These are phyloP conservation scores for Akanthomyces dipterigenus DNA, from an alignment of 2,329 filamentous ascomycete genomes.

Conservation along the genomic window DNA sequence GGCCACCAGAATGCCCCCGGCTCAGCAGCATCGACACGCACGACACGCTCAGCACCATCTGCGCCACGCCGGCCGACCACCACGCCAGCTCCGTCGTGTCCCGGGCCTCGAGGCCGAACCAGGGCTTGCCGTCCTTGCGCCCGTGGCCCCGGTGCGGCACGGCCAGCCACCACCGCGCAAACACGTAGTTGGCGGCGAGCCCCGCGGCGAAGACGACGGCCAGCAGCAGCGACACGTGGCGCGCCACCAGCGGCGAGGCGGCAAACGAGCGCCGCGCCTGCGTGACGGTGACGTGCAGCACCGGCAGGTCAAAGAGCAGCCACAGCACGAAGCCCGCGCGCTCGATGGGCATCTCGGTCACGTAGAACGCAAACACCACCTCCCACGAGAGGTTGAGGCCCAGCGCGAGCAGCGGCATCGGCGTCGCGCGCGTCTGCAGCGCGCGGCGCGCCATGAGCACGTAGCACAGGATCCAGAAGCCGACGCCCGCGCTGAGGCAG, in stretches of 20 bases:
- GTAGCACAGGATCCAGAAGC: slow-evolving; percentile 38
- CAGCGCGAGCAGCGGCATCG: slow-evolving; percentile 42
- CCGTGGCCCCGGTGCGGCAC: slow-evolving; percentile 33
- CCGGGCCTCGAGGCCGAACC: slow-evolving; percentile 30
- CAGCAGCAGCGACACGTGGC: slow-evolving; percentile 33
- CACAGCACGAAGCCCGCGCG: slow-evolving; percentile 38
- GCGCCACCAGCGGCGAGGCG: slow-evolving; percentile 32
- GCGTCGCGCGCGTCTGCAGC: slow-evolving; percentile 39
- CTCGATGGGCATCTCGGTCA: slow-evolving; percentile 38
- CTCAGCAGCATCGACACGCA: slow-evolving; percentile 38
- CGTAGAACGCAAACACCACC: slow-evolving; percentile 40
- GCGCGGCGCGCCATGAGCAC: slow-evolving; percentile 40
- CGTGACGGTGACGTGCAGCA: slow-evolving; percentile 40
- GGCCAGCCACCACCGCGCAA: slow-evolving; percentile 42
- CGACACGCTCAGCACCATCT: slow-evolving; percentile 33
- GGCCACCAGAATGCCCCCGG: slow-evolving; percentile 41
- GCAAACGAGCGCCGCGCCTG: slow-evolving; percentile 38
- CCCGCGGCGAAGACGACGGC: slow-evolving; percentile 29
- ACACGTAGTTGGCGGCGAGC: slow-evolving; percentile 32
- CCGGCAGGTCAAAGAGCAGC: slow-evolving; percentile 41
- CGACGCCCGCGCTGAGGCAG: slow-evolving; percentile 30
- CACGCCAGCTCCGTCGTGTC: slow-evolving; percentile 45
- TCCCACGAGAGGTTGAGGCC: slow-evolving; percentile 47
- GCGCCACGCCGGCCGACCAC: slow-evolving; percentile 39
- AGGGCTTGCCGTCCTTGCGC: slow-evolving; percentile 40